Base-by-base conservation (phyloP, 352 stramenopile genomes). In the Globisporangium cederbergense region DNA sequence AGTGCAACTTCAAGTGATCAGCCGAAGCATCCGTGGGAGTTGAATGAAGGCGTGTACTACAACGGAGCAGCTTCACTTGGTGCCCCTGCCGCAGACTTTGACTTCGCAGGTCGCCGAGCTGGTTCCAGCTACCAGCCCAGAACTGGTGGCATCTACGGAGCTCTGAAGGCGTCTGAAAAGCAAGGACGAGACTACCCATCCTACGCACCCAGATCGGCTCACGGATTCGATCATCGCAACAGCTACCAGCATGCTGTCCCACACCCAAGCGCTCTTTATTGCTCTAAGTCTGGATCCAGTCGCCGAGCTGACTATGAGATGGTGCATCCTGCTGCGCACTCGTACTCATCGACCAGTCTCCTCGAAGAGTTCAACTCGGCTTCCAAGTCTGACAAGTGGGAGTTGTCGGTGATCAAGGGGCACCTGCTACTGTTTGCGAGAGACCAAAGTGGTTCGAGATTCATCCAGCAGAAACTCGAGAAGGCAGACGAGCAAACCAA, bases 391-490 rank as follows among this genome's bases (percentile, higher is more conserved):
- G 85, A 92, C 58, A 93, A 91, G 71, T 95, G 86, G 86, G 87
- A 88, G 60, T 65, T 97, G 38, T 72, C 72, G 6, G 76, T 79
- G 22, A 93, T 96, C 62, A 86, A 88, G 64, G 90, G 90, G 3
- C 88, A 97, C 68, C 68, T 97, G 20, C 73, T 93, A 18, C 63
- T 91, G 66, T 96, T 97, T 58, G 84, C 90, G 8, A 88, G 89
- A 55, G 90, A 97, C 61, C 86, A 96, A 66, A 77, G 78, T 53
- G 90, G 90, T 0, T 94, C 82, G 25, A 76, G 90, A 9, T 96
- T 96, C 52, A 96, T 97, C 58, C 90, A 97, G 56, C 88, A 90
- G 53, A 90, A 93, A 63, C 68, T 97, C 34, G 90, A 97, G 62
- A 92, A 88, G 50, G 90, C 88, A 0, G 83, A 90, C 34, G 81